These are phyloP conservation scores for Viridothelium virens DNA, from an alignment of 495 filamentous ascomycete genomes.

Conservation along the genomic window DNA sequence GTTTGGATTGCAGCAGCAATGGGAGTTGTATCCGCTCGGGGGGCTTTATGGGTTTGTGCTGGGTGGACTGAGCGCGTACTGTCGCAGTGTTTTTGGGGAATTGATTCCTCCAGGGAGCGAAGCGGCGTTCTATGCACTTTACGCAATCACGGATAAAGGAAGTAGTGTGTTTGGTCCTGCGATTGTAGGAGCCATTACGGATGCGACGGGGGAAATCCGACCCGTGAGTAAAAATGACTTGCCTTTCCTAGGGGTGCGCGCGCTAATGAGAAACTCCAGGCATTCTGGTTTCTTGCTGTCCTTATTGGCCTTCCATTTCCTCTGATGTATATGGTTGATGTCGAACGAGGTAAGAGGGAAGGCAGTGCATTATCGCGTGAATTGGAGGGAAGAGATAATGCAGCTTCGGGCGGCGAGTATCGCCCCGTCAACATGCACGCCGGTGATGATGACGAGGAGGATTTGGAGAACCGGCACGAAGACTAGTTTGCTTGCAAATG, in stretches of 20 bases:
- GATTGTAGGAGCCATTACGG: slow-evolving; percentile 87
- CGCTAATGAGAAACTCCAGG: slow-evolving; percentile 30
- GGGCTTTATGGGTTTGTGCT: slow-evolving; percentile 89
- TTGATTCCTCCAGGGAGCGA: slow-evolving; percentile 89
- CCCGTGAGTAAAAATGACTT: slow-evolving; percentile 38
- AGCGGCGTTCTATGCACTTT: slow-evolving; percentile 92
- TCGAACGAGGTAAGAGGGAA: slow-evolving; percentile 79
- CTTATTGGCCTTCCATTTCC: slow-evolving; percentile 76
- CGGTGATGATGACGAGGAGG: background rate
- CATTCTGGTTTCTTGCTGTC: slow-evolving; percentile 84
- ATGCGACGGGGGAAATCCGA: slow-evolving; percentile 79
- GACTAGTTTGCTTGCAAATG: background rate
- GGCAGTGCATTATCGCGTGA: slow-evolving; percentile 61
- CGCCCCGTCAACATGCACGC: background rate
- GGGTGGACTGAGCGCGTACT: slow-evolving; percentile 87
- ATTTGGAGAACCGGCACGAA: slow-evolving; percentile 3
- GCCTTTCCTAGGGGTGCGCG: background rate
- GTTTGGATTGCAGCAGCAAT: slow-evolving; percentile 79
- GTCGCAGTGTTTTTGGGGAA: slow-evolving; percentile 85
- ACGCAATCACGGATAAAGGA: slow-evolving; percentile 96
- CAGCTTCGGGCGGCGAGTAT: slow-evolving; percentile 1
- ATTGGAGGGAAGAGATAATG: slow-evolving; percentile 42
- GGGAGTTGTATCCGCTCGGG: slow-evolving; percentile 95
- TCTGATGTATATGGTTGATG: slow-evolving; percentile 75
- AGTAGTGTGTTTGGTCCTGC: slow-evolving; percentile 89